These are phyloP conservation scores for Lactarius deliciosus DNA, from an alignment of 768 basidiomycete species.

Conservation along the genomic window DNA sequence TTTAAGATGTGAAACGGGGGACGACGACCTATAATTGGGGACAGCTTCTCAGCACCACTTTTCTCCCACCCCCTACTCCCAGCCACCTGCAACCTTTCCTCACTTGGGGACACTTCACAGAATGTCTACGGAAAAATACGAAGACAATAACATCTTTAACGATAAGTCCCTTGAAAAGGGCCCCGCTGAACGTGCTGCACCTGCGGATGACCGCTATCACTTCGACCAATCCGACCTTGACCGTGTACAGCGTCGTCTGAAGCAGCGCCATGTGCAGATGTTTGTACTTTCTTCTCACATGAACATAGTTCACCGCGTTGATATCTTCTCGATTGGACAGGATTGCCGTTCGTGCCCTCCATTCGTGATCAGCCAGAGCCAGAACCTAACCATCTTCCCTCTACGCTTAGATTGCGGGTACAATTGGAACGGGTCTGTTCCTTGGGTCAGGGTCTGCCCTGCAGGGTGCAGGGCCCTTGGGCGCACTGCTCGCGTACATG, in stretches of 20 bases:
- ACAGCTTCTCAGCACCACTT: background rate
- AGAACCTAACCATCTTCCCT: background rate
- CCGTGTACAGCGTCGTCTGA: conserved; percentile 66
- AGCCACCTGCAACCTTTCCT: background rate
- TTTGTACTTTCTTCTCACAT: conserved; percentile 36
- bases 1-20: background rate
- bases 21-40: background rate
- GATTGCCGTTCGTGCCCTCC: conserved; percentile 55
- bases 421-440: conserved; percentile 73
- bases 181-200: conserved; percentile 31
- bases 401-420: conserved; percentile 61
- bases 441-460: conserved; percentile 67
- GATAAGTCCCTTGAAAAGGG: conserved; percentile 33
- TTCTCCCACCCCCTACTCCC: background rate
- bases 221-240: conserved; percentile 67
- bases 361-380: background rate
- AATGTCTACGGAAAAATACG: conserved; percentile 14
- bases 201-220: conserved; percentile 37
- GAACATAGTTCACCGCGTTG: background rate
- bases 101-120: background rate
- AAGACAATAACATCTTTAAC: background rate
- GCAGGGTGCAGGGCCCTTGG: conserved; percentile 59
- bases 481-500: conserved; percentile 62
- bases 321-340: conserved; percentile 32
- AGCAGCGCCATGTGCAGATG: conserved; percentile 83